phyloP scores from a whole-genome alignment of 164 flowering plant species.

The Umbellularia californica region DNA sequence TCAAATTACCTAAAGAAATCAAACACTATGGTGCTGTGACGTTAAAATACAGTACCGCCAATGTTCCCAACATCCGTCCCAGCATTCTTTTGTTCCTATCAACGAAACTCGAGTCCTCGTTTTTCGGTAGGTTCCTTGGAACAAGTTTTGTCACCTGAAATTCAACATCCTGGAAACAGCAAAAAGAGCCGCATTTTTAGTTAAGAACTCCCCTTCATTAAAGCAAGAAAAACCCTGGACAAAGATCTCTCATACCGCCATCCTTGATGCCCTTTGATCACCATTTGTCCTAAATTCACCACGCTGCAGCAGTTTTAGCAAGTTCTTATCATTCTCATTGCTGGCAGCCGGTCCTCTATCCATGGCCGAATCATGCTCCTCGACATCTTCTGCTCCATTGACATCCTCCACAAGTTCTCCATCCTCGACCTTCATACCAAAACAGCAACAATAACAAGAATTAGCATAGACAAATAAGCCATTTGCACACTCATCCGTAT shows the following conservation, averaged over 20 bases:
- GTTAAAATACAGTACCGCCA: conserved; percentile 55
- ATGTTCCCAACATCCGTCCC: conserved; percentile 85
- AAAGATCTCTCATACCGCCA: conserved; percentile 18
- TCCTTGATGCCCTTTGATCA: conserved; percentile 32
- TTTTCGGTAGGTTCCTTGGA: conserved; percentile 84
- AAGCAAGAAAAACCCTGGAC: neutral
- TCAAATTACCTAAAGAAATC: neutral
- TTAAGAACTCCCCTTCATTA: neutral
- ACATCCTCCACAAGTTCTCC: conserved; percentile 62
- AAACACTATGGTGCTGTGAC: neutral
- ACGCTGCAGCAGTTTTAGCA: conserved; percentile 20
- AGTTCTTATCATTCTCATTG: conserved; percentile 26
- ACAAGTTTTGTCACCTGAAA: conserved; percentile 42
- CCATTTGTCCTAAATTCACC: conserved; percentile 48
- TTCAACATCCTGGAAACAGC: conserved; percentile 47
- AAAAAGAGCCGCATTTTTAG: neutral
- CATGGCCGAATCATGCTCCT: conserved; percentile 17
- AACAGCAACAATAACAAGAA: neutral
- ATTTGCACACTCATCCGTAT: too few species aligned
- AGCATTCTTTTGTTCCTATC: conserved; percentile 91
- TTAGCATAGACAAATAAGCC: too few species aligned
- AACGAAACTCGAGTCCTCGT: conserved; percentile 81
- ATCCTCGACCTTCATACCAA: conserved; percentile 53
- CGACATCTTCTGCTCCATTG: conserved; percentile 23
- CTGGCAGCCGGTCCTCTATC: conserved; percentile 14